A percentile compares a stretch with the other conserved stretches of the same genome.
Conservation (phyloP, 148 eudicot genomes). For the Chenopodium formosanum region DNA sequence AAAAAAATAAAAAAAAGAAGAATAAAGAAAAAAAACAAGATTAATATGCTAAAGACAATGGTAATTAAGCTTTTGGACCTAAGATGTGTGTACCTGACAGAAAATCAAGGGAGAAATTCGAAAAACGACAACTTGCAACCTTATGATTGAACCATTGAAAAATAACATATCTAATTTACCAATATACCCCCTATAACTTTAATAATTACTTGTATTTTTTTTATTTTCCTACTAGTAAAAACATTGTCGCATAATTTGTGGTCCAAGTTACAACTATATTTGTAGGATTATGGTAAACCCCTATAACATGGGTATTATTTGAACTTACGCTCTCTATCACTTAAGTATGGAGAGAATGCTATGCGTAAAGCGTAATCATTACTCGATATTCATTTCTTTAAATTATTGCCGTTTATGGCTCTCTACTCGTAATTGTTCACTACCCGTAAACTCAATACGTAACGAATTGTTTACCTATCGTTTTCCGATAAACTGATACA, state of each 20-base stretch:
- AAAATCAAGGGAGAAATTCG: slow-evolving; percentile 10
- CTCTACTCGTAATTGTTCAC: too few species aligned
- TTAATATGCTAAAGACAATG: background rate
- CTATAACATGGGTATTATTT: background rate
- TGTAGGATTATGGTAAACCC: background rate
- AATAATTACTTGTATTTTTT: background rate
- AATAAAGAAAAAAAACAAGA: background rate
- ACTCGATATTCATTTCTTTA: background rate
- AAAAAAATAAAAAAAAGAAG: too few species aligned
- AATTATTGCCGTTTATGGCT: too few species aligned
- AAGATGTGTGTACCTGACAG: background rate
- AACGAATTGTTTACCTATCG: background rate
- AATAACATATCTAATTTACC: background rate
- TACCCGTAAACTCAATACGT: too few species aligned
- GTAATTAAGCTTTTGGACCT: background rate
- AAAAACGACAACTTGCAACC: slow-evolving; percentile 28
- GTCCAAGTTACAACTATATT: background rate
- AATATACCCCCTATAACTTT: background rate
- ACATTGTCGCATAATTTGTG: background rate
- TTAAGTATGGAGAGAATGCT: background rate
- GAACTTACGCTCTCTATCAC: background rate
- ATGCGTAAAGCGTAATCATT: background rate
- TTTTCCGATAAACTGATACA: too few species aligned
- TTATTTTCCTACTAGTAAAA: background rate
- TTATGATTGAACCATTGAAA: slow-evolving; percentile 10